These are phyloP conservation scores for Tuber microsphaerosporum DNA, from an alignment of 495 filamentous ascomycete species.

Conservation along the genomic window DNA sequence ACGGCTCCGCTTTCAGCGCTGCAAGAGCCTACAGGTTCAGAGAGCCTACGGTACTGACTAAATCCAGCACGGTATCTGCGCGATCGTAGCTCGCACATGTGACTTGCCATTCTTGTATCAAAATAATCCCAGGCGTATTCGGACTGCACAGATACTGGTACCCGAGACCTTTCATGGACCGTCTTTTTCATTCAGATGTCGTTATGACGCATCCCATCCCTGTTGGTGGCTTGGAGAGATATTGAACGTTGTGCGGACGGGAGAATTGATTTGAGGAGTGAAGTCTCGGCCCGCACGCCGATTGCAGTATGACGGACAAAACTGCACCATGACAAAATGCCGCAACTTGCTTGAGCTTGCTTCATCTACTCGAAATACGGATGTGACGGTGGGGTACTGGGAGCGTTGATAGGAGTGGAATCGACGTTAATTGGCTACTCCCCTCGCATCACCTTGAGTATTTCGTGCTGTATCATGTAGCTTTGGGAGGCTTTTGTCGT, in stretches of 20 bases:
- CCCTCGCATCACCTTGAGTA: background rate
- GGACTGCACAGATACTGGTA: background rate
- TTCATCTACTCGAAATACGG: background rate
- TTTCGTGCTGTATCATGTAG: background rate
- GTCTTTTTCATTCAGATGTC: background rate
- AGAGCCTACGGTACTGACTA: background rate
- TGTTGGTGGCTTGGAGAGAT: slow-evolving; percentile 2
- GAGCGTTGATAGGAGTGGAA: background rate
- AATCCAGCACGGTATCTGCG: background rate
- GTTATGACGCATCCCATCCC: background rate
- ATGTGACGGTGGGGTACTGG: background rate
- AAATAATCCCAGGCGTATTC: background rate
- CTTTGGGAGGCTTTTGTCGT: background rate
- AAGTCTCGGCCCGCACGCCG: background rate
- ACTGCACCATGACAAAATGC: background rate
- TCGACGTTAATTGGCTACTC: background rate
- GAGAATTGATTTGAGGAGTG: background rate
- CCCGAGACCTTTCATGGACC: background rate
- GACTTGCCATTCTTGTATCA: background rate
- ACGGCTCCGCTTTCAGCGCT: background rate
- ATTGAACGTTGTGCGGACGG: background rate
- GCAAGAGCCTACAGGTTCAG: background rate
- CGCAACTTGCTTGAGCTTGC: background rate
- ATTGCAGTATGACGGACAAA: background rate
- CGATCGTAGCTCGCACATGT: background rate